Evolutionary conservation across 2,329 filamentous ascomycete species (phyloP).

Genomic region (Cercospora sp.): DNA sequence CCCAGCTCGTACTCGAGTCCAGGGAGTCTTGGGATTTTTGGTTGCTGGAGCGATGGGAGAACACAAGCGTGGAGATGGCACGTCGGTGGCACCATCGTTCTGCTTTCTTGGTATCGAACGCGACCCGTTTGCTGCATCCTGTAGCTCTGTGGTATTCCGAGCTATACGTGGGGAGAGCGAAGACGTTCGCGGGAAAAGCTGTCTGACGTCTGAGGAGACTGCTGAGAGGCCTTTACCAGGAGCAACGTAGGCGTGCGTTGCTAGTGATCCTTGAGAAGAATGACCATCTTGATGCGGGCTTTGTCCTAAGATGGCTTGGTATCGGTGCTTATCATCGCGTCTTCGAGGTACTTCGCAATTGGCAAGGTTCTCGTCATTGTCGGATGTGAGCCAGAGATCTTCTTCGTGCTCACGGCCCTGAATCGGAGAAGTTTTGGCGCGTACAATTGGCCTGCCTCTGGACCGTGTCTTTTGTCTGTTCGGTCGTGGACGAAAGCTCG

Average conservation of each 20-base stretch:
- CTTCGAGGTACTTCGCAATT: conserved; percentile 10
- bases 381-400: conserved; percentile 37
- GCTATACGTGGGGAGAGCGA: conserved; percentile 28
- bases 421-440: background rate
- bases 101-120: conserved; percentile 10
- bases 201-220: conserved; percentile 31
- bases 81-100: background rate
- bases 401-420: conserved; percentile 1
- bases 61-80: background rate
- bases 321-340: background rate
- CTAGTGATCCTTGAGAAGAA: background rate
- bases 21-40: conserved; percentile 28
- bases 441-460: background rate
- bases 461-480: background rate
- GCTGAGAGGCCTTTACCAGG: conserved; percentile 25
- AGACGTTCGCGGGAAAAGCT: conserved; percentile 35
- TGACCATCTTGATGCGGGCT: conserved; percentile 5
- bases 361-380: conserved; percentile 21
- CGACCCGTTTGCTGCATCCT: background rate
- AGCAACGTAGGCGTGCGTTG: conserved; percentile 13
- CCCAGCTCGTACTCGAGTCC: conserved; percentile 27
- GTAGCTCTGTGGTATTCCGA: background rate
- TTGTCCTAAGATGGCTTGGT: background rate
- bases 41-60: conserved; percentile 15
- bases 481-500: conserved; percentile 1